These are phyloP conservation scores for Pittosporum tobira DNA, from an alignment of 129 eudicot species.

Conservation along the genomic window DNA sequence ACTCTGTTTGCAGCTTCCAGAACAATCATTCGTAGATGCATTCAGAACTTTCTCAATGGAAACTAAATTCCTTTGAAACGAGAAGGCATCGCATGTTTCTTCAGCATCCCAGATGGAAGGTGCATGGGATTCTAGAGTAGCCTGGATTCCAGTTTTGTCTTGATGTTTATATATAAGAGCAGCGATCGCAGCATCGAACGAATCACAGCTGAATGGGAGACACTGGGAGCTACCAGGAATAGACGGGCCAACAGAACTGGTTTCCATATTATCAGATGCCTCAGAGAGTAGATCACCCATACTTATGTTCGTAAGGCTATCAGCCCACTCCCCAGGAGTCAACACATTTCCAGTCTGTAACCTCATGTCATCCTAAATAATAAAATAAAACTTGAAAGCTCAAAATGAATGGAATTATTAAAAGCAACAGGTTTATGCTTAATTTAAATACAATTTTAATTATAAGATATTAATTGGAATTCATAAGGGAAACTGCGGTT, in stretches of 20 bases:
- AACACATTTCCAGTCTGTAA: slow-evolving; percentile 25
- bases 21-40: slow-evolving; percentile 12
- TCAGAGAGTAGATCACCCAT: slow-evolving; percentile 67
- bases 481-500: neutral
- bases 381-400: neutral
- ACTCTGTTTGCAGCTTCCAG: slow-evolving; percentile 15
- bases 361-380: slow-evolving; percentile 29
- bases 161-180: slow-evolving; percentile 60
- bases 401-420: neutral
- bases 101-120: slow-evolving; percentile 87
- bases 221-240: slow-evolving; percentile 25
- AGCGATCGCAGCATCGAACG: slow-evolving; percentile 96
- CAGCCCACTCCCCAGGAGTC: slow-evolving; percentile 86
- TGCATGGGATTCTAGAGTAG: slow-evolving; percentile 22
- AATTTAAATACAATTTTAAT: neutral
- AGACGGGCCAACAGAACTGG: slow-evolving; percentile 25
- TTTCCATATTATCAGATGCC: slow-evolving; percentile 26
- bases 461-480: too few relatives aligned
- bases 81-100: slow-evolving; percentile 88
- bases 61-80: slow-evolving; percentile 39
- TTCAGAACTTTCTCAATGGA: slow-evolving; percentile 10
- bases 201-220: slow-evolving; percentile 67
- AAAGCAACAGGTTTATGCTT: too few relatives aligned
- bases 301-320: slow-evolving; percentile 81
- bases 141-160: slow-evolving; percentile 25